phyloP scores from a whole-genome alignment of 768 basidiomycete species.

The Boletus pseudopeckii region DNA sequence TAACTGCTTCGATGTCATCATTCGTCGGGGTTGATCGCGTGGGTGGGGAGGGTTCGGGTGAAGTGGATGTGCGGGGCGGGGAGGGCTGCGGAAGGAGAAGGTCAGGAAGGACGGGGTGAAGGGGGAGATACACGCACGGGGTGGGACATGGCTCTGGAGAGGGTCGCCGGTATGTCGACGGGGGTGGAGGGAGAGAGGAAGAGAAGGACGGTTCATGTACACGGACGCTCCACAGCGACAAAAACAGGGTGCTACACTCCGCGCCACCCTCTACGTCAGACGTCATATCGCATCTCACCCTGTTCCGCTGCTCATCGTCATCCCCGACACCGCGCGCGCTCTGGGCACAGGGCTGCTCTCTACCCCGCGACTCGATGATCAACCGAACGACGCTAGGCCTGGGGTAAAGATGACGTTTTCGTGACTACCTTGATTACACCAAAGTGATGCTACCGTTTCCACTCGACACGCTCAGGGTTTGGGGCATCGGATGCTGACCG shows the following conservation, averaged over 20 bases:
- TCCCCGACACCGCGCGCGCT: neutral
- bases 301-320: neutral
- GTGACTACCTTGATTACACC: neutral
- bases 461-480: neutral
- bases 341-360: neutral
- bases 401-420: neutral
- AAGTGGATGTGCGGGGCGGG: neutral
- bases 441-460: neutral
- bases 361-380: too few species aligned
- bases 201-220: slow-evolving; percentile 24
- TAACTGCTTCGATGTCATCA: slow-evolving; percentile 90
- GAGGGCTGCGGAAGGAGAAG: slow-evolving; percentile 12
- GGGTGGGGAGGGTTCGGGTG: slow-evolving; percentile 6
- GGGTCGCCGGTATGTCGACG: neutral
- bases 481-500: neutral
- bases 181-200: slow-evolving; percentile 3
- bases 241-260: slow-evolving; percentile 33
- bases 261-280: slow-evolving; percentile 34
- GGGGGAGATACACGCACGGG: neutral
- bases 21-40: slow-evolving; percentile 46
- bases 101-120: neutral
- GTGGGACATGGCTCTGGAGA: slow-evolving; percentile 16
- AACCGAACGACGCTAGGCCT: neutral
- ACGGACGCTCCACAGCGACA: slow-evolving; percentile 33
- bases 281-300: slow-evolving; percentile 23